Percentiles rank a stretch among this genome's conserved stretches.
Evolutionary conservation across 768 basidiomycete species (phyloP).

Genomic region (Tephrocybe sp.): DNA sequence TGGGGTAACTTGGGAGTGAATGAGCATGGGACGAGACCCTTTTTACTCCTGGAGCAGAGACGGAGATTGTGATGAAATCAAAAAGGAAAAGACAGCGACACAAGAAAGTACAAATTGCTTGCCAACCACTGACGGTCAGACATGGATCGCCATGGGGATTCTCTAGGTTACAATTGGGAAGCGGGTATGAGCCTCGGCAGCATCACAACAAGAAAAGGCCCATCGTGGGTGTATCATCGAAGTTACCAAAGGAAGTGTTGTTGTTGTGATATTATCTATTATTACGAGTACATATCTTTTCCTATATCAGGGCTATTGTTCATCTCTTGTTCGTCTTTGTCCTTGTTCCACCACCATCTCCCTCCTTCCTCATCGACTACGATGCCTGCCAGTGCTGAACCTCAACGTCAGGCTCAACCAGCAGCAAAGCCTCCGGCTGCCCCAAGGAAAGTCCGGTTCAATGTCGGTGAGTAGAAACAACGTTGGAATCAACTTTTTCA

Average conservation of each 20-base stretch:
- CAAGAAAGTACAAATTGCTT: slow-evolving; percentile 13
- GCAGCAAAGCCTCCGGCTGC: slow-evolving; percentile 43
- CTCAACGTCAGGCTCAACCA: slow-evolving; percentile 26
- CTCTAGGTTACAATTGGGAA: slow-evolving; percentile 15
- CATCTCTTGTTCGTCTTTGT: slow-evolving; percentile 16
- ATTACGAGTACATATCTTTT: slow-evolving; percentile 15
- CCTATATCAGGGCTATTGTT: slow-evolving; percentile 21
- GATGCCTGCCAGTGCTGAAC: slow-evolving; percentile 33
- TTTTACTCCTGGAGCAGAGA: neutral
- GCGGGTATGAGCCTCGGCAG: slow-evolving; percentile 6
- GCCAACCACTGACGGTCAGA: slow-evolving; percentile 14
- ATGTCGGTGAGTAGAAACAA: slow-evolving; percentile 58
- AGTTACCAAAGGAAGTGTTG: slow-evolving; percentile 16
- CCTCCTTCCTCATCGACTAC: slow-evolving; percentile 14
- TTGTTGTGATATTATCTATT: slow-evolving; percentile 19
- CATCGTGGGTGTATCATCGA: slow-evolving; percentile 18
- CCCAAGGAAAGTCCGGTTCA: slow-evolving; percentile 86
- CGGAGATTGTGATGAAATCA: slow-evolving; percentile 10
- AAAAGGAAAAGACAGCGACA: slow-evolving; percentile 1
- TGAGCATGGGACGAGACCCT: neutral
- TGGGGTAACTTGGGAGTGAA: no score
- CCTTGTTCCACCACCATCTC: slow-evolving; percentile 18
- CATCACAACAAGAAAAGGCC: slow-evolving; percentile 13
- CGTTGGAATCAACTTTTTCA: slow-evolving; percentile 1
- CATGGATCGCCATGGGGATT: slow-evolving; percentile 15